Conservation (phyloP, 2,329 filamentous ascomycete species). For the Hirsutella rhossiliensis region DNA sequence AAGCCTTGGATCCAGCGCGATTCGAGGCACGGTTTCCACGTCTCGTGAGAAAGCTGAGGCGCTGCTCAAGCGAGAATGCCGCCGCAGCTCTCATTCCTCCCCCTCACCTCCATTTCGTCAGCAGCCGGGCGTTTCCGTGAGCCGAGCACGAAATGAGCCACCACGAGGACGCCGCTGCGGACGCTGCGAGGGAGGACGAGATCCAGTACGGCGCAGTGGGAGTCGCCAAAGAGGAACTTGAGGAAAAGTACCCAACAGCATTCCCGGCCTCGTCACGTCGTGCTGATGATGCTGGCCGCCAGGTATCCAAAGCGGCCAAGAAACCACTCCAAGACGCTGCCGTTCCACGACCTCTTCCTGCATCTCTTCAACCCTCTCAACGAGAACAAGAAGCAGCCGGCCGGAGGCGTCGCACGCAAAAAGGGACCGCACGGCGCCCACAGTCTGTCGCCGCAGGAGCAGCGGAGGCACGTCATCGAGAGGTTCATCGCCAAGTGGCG, state of each 20-base stretch:
- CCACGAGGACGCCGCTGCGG: conserved; percentile 18
- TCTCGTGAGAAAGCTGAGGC: too few relatives aligned
- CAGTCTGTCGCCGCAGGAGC: conserved; percentile 60
- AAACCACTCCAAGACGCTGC: conserved; percentile 68
- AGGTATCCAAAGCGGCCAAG: conserved; percentile 73
- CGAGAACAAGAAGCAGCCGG: conserved; percentile 67
- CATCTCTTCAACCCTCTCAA: conserved; percentile 70
- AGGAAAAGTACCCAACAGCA: conserved; percentile 26
- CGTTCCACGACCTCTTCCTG: conserved; percentile 68
- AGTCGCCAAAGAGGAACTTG: conserved; percentile 28
- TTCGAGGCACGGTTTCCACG: too few relatives aligned
- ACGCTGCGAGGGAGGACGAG: conserved; percentile 36
- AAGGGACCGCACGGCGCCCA: conserved; percentile 44
- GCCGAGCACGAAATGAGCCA: not conserved
- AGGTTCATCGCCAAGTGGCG: conserved; percentile 82
- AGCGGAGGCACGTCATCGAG: conserved; percentile 69
- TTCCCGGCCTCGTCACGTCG: not conserved
- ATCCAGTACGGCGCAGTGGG: conserved; percentile 34
- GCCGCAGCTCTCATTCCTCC: not conserved
- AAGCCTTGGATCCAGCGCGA: too few relatives aligned
- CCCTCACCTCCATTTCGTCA: not conserved
- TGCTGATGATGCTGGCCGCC: not conserved
- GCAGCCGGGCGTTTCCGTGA: too few relatives aligned
- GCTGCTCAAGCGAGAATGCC: too few relatives aligned
- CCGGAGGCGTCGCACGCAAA: conserved; percentile 43